Evolutionary conservation across 179 eudicot species (phyloP).

Genomic region (Silene vulgaris): DNA sequence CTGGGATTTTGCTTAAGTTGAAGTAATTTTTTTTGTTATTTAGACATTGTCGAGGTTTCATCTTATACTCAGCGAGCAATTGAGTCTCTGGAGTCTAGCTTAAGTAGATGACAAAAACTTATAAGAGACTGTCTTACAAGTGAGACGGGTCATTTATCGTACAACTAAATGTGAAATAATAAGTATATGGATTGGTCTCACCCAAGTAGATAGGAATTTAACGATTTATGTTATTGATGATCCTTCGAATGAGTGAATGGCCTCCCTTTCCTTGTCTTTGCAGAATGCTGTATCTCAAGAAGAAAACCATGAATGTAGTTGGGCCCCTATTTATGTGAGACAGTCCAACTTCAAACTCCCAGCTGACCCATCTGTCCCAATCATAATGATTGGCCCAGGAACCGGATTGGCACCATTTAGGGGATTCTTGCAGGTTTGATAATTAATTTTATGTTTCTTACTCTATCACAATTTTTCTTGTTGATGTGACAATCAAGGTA

Average conservation of each 20-base stretch:
- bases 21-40: neutral
- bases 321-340: constrained; percentile 85
- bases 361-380: constrained; percentile 59
- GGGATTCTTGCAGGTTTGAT: constrained; percentile 86
- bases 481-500: neutral
- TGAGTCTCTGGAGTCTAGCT: neutral
- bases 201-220: neutral
- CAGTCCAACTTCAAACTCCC: constrained; percentile 93
- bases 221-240: neutral
- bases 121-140: neutral
- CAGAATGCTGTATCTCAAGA: constrained; percentile 68
- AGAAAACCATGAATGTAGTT: constrained; percentile 58
- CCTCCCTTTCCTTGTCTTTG: constrained; percentile 17
- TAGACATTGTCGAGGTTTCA: neutral
- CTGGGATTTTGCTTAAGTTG: neutral
- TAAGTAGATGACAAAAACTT: neutral
- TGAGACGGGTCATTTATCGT: neutral
- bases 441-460: neutral
- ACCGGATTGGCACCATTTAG: constrained; percentile 98
- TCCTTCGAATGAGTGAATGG: neutral
- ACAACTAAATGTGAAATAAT: neutral
- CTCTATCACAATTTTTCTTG: neutral
- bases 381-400: constrained; percentile 97
- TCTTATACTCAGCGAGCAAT: neutral
- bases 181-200: neutral